These are phyloP conservation scores for Mucor piriformis DNA, from an alignment of 371 early-diverging fungal genomes.

Conservation along the genomic window DNA sequence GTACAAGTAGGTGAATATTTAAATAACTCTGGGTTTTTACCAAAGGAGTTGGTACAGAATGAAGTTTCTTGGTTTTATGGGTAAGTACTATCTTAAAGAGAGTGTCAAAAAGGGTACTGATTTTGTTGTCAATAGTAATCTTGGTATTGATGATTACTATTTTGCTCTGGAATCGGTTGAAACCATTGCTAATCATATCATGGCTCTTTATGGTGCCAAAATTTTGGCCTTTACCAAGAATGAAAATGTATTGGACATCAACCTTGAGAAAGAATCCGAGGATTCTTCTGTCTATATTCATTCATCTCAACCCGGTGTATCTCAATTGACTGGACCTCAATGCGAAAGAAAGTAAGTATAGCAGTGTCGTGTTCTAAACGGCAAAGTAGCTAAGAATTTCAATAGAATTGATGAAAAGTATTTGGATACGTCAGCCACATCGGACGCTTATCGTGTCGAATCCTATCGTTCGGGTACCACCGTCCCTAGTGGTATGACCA, in stretches of 20 bases:
- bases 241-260: conserved; percentile 83
- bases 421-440: conserved; percentile 76
- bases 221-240: conserved; percentile 89
- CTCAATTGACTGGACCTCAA: conserved; percentile 84
- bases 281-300: conserved; percentile 95
- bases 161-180: conserved; percentile 90
- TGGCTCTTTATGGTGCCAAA: conserved; percentile 94
- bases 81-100: conserved; percentile 43
- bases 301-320: conserved; percentile 93
- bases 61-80: conserved; percentile 97
- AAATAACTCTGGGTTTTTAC: conserved; percentile 88
- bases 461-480: conserved; percentile 94
- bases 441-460: conserved; percentile 88
- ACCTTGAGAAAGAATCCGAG: conserved; percentile 90
- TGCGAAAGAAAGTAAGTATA: conserved; percentile 75
- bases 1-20: conserved; percentile 81
- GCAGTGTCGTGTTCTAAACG: no score
- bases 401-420: conserved; percentile 89
- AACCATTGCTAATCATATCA: conserved; percentile 94
- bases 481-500: conserved; percentile 71
- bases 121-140: conserved; percentile 60
- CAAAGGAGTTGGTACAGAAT: conserved; percentile 82
- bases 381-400: no score
- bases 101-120: background rate
- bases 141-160: conserved; percentile 98